Base-by-base conservation (phyloP, 1,284 basidiomycete genomes). In the Trametes versicolor region DNA sequence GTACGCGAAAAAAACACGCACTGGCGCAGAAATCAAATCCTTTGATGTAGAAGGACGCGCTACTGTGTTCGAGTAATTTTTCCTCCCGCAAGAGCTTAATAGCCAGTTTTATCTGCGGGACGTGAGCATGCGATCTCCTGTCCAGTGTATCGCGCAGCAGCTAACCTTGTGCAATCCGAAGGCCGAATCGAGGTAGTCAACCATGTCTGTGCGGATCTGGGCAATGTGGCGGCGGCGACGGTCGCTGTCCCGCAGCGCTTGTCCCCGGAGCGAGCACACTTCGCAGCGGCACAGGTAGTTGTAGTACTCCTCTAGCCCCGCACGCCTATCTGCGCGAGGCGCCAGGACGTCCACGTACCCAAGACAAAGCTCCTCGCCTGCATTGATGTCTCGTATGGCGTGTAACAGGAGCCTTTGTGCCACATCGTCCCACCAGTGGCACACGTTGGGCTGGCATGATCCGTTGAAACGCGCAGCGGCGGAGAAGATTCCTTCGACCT, bases 331-430 rank as follows among this genome's bases (percentile, higher is more conserved):
- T 19, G 67, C 64, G 17, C 78, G 79, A 0, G 73, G 60, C 25
- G 79, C 80, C 27, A 81, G 72, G 6, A 80, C 71, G 60, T 86
- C 81, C 57, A 83, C 78, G 68, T 88, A 89, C 56, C 79, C 83
- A 63, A 84, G 86, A 69, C 85, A 87, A 47, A 89, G 73, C 62
- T 89, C 87, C 63, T 88, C 86, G 9, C 82, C 86, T 3, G 70
- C 65, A 15, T 70, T 68, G 37, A 88, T 72, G 52, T 81, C 80
- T n/a, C 78, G 47, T 41, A 63, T 41, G 7, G 67, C 66, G 27
- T 65, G 63, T 32, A 71, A 65, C 8, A 43, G 49, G 48, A 72
- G 52, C 21, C 47, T 50, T 17, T 64, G 64, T 25, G 21, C n/a
- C 7, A 21, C 45, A 2, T 61, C 19, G 34, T 71, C 64, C 70